Base-by-base conservation (phyloP, 2,329 filamentous ascomycete species). In the Aaosphaeria arxii region DNA sequence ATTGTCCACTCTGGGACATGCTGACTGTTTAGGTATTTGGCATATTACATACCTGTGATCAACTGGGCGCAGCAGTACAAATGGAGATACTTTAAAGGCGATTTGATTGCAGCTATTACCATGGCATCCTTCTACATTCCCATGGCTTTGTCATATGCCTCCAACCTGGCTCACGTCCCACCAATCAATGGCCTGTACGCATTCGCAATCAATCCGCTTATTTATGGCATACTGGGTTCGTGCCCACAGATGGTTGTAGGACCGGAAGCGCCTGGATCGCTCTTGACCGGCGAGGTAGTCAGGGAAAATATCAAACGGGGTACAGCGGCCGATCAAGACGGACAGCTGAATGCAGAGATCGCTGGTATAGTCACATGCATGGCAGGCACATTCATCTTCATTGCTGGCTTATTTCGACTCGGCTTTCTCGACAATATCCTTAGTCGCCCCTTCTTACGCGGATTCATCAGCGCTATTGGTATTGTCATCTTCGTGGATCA, bases 61-160 rank as follows among this genome's bases (percentile, higher is more conserved):
- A 91, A 87, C 55, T 99, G 94, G 94, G 86, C 95, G 53, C 79
- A 78, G 45, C 89, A 96, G 72, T 99, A 99, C 71, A 84, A 82
- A 58, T 85, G 84, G 80, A 81, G 83, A 4, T 96, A 89, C 71
- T 71, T 97, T 42, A 83, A 86, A 58, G 94, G 94, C 42, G 94
- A 99, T 70, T 74, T 97, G 13, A 77, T 95, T 11, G 87, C 92
- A 6, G 91, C 92, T 43, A 70, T 97, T 53, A 97, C 94, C n/a
- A 87, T 99, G 75, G 89, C 92, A n/a, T 96, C 91, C 29, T 94
- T 99, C 74, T 99, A 99, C 70, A 87, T 99, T 35, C 94, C 94
- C 44, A 96, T 99, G 91, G 88, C 91, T 0, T 81, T 99, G 11
- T 97, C 94, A 0, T 87, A 95, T 55, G 91, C 94, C 47, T 85